Conservation (phyloP, 495 filamentous ascomycete species). For the Aspergillus sclerotiicarbonarius region DNA sequence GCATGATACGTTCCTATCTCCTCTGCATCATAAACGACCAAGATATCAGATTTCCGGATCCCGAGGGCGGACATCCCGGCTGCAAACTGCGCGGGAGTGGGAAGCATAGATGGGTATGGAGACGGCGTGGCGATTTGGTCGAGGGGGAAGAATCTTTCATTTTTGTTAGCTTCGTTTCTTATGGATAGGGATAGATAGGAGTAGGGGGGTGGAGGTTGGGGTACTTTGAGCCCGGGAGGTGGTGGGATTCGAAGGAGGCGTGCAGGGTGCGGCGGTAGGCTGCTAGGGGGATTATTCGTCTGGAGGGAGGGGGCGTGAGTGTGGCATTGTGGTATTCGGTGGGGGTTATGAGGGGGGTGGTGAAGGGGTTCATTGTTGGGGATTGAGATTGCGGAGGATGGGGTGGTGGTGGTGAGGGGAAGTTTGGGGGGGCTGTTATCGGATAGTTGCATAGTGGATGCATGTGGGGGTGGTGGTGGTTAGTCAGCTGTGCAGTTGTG, state of each 20-base stretch:
- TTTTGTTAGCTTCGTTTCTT: neutral
- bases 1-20: slow-evolving; percentile 31
- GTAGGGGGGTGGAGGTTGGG: neutral
- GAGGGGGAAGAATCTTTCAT: slow-evolving; percentile 35
- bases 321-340: slow-evolving; percentile 17
- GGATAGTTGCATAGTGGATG: neutral
- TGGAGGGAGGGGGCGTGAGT: neutral
- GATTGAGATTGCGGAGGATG: neutral
- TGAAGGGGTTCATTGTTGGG: slow-evolving; percentile 14
- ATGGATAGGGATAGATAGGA: neutral
- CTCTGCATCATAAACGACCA: slow-evolving; percentile 33
- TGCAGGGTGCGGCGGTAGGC: slow-evolving; percentile 17
- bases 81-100: slow-evolving; percentile 19
- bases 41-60: slow-evolving; percentile 25
- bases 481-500: neutral
- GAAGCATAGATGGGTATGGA: slow-evolving; percentile 31
- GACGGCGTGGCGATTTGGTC: slow-evolving; percentile 22
- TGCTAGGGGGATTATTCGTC: slow-evolving; percentile 27
- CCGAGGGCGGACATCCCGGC: slow-evolving; percentile 21
- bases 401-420: neutral
- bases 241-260: slow-evolving; percentile 18
- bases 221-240: slow-evolving; percentile 30
- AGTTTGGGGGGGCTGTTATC: neutral
- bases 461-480: neutral
- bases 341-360: slow-evolving; percentile 19